Evolutionary conservation across 2,329 filamentous ascomycete genomes (phyloP), one percentile per base, ranked within the genome.

Genomic region (Pseudogymnoascus sp.): DNA sequence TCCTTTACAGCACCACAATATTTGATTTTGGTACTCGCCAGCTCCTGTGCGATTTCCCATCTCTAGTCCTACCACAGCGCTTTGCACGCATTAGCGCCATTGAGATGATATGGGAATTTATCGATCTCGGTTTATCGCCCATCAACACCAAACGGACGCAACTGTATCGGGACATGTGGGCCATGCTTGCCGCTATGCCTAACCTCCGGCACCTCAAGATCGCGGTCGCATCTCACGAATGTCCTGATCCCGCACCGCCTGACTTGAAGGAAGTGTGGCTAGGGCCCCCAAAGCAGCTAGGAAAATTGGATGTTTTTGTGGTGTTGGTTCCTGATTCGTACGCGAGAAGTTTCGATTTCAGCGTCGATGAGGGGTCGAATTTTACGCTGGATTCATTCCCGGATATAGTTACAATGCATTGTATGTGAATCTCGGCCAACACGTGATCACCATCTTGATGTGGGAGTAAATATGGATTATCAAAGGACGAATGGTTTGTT

Each of bases 21-120:
- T 70, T 71, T 53, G 66, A 71, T n/a, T 70, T 71, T 28, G 66
- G 69, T 14, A 64, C 64, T 46, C 64, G 69, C 46, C 69, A 69
- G 62, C 53, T 46, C 1, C 53, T 69, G n/a, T 67, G 67, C 18
- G 64, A 53, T 23, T 67, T 71, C 34, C 67, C 67, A 3, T 66
- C 64, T 10, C 40, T 63, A 10, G 60, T 68, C 12, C 60, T 70
- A 3, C 67, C 69, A 4, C 65, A 66, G 12, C 69, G 69, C 23
- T 67, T 70, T 53, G 67, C 69, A 50, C 56, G 63, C 14, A 69
- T 71, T 23, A 61, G 63, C 14, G 63, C 60, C 4, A n/a, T 71
- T 1, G 63, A 65, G 23, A 60, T 69, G 6, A 63, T 65, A 37
- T 70, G 66, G 67, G 67, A 67, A 40, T 61, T 61, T 61, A 40